Evolutionary conservation across 1,284 basidiomycete species (phyloP), one percentile per base, ranked within the genome.

Genomic region (Leccinum proximum): DNA sequence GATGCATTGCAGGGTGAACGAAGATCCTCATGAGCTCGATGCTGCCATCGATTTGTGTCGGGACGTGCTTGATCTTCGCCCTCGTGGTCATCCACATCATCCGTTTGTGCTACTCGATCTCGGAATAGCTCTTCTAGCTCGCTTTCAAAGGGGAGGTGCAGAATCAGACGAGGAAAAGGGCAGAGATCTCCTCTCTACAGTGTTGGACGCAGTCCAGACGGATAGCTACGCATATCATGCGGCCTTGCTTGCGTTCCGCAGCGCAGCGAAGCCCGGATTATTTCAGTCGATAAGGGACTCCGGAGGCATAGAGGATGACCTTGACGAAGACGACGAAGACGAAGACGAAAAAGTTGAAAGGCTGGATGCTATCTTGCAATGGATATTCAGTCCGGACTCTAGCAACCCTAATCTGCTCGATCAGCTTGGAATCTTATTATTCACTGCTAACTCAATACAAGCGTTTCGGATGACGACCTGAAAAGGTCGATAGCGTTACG

Each of bases 221-320:
- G 35, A 61, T 16, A 54, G 60, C 40, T 61, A 38, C n/a, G 35
- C 5, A 16, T 61, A 61, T 22, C 60, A 61, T 18, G 48, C 35
- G 5, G 48, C 48, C 10, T 14, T 61, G 4, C 33, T 61, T 33
- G 60, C 60, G 10, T 48, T 53, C 13, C 33, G 18, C 8, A 38
- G 33, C 48, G 22, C 60, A 9, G 60, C 35, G n/a, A 38, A 8
- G 11, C 33, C 18, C 3, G 60, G 37, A 18, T 14, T 53, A 14
- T 10, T 53, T 9, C 45, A 42, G 14, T 16, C 5, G 5, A 26
- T 11, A 22, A 13, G 14, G 13, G 22, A 38, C 22, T 6, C 18
- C 26, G 18, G 14, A 26, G 9, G 37, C 18, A 59, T 26, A 14
- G 38, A 42, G 22, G 35, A 40, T 59, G 58, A 30, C 37, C 58